Conservation (phyloP, 371 early-diverging fungal genomes). For the Neoconidiobolus thromboides region DNA sequence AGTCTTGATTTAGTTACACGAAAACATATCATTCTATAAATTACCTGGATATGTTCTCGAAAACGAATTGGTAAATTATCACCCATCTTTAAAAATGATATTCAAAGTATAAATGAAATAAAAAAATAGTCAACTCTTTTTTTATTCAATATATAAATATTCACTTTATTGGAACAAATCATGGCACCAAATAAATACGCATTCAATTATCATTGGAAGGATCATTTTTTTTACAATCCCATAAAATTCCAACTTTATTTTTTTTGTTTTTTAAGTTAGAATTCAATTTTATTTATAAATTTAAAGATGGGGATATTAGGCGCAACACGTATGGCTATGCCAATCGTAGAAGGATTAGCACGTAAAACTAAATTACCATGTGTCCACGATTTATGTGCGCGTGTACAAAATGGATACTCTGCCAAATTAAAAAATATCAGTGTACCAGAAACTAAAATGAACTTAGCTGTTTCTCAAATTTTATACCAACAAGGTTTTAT, state of each 20-base stretch:
- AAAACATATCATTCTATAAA: not conserved
- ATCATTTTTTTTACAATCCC: no score
- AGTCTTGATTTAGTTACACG: not conserved
- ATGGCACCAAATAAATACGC: no score
- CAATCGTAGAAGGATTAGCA: not conserved
- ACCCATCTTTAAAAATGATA: not conserved
- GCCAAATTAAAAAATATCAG: slow-evolving; percentile 61
- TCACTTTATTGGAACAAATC: no score
- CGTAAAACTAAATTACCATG: slow-evolving; percentile 36
- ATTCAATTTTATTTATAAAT: not conserved
- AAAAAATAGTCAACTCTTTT: no score
- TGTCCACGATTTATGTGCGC: slow-evolving; percentile 78
- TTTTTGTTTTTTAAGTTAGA: not conserved
- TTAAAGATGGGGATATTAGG: slow-evolving; percentile 1
- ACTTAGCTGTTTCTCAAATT: slow-evolving; percentile 61
- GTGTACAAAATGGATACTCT: slow-evolving; percentile 78
- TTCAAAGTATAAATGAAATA: no score
- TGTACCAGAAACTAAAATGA: slow-evolving; percentile 79
- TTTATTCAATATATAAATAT: no score
- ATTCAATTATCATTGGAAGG: no score
- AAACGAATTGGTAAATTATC: slow-evolving; percentile 50
- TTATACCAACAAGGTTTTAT: slow-evolving; percentile 87
- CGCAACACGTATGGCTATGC: not conserved
- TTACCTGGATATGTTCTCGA: slow-evolving; percentile 90
- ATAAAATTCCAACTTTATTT: no score